Conservation (phyloP, 2,329 filamentous ascomycete genomes). For the Claviceps sp. region DNA sequence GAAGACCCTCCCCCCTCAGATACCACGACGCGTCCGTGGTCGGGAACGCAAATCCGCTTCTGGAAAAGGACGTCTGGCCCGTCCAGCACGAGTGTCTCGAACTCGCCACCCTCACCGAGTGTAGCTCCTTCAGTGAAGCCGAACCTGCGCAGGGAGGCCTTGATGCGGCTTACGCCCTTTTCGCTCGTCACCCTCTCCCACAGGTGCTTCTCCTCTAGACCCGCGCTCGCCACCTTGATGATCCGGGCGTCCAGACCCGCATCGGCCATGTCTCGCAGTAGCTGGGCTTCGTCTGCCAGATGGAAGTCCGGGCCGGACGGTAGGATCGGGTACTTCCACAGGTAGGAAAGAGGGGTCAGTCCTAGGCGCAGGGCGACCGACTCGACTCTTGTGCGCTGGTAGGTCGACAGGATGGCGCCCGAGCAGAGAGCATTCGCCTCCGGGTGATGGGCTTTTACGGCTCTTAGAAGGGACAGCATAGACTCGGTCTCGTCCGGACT, state of each 20-base stretch:
- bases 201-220: conserved; percentile 65
- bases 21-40: conserved; percentile 38
- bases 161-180: conserved; percentile 31
- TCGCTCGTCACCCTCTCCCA: conserved; percentile 64
- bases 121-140: conserved; percentile 56
- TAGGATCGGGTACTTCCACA: conserved; percentile 82
- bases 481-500: conserved; percentile 77
- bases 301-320: conserved; percentile 35
- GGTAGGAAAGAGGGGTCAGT: conserved; percentile 67
- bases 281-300: conserved; percentile 31
- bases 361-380: conserved; percentile 77
- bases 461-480: conserved; percentile 59
- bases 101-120: conserved; percentile 88
- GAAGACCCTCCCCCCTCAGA: conserved; percentile 63
- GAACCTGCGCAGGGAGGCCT: conserved; percentile 50
- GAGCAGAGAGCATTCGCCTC: conserved; percentile 76
- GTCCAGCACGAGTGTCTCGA: conserved; percentile 80
- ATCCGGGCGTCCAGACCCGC: conserved; percentile 77
- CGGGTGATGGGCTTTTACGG: conserved; percentile 56
- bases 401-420: conserved; percentile 86
- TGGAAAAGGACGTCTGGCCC: conserved; percentile 65
- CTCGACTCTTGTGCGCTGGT: conserved; percentile 92
- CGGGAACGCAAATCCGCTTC: conserved; percentile 50
- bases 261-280: conserved; percentile 70
- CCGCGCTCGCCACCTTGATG: conserved; percentile 87